Evolutionary conservation across 2,329 filamentous ascomycete species (phyloP), one percentile per base, ranked within the genome.

Genomic region (Stachybotrys echinatus): DNA sequence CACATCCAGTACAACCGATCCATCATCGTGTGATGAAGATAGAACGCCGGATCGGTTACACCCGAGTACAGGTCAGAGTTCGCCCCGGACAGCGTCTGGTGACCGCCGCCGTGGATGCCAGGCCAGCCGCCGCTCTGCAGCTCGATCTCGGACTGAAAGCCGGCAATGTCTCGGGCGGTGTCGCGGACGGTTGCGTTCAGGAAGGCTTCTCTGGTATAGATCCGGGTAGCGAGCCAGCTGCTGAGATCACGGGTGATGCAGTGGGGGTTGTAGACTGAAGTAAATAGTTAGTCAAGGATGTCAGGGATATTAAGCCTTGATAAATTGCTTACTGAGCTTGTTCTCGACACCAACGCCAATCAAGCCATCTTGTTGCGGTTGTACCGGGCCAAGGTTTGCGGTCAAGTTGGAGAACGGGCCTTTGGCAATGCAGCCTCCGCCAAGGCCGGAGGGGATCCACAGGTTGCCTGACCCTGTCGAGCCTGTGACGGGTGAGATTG

Each of bases 11-110:
- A 46, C 23, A 46, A 17, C 23, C 27, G 44, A 14, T 46, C 44
- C 17, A 46, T 23, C 44, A 46, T 46, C 2, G 44, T 6, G 44
- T 46, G 44, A 21, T 46, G 44, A 2, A 46, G 23, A 14, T 46
- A 46, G n/a, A 46, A 46, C 10, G 44, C 44, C 12, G 44, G 44
- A 19, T 46, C 44, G n/a, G 27, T 37, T 8, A 46, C 44, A 23
- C 44, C 44, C n/a, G 44, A 46, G 27, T 46, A 46, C 44, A 46
- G 21, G 27, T 46, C 44, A 18, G 44, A 46, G n/a, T 46, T 46
- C 5, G 44, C 23, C 7, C 44, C 44, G 10, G 44, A 46, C 7
- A 46, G 23, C 8, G 44, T 46, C 19, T 46, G 44, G 18, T 46
- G 44, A 7, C 44, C 44, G 18, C 44, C 44, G 4, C 23, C 19